A percentile compares a stretch with the other conserved stretches of the same genome.
phyloP scores from a whole-genome alignment of 2,329 filamentous ascomycete genomes.

The Alternaria infectoria region DNA sequence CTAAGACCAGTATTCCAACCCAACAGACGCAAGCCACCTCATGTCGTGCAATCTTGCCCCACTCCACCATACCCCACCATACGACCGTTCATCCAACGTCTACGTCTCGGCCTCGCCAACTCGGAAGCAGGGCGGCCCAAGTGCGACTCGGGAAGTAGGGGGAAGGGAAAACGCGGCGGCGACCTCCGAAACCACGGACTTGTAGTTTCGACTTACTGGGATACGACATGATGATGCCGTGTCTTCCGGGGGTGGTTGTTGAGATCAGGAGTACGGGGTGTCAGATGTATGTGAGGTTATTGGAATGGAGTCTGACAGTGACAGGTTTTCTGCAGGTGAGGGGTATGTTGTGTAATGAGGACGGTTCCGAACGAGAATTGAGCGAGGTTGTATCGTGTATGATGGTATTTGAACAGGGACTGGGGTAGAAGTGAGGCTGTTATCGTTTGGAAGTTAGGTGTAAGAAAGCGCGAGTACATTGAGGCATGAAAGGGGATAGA shows the following conservation, averaged over 20 bases:
- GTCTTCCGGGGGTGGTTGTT: not conserved
- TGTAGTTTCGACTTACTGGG: not conserved
- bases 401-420: not conserved
- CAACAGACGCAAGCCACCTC: not conserved
- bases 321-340: not conserved
- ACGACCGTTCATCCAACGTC: not conserved
- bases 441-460: not conserved
- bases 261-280: not conserved
- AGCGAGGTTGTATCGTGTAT: not conserved
- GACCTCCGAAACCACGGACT: not conserved
- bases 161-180: not conserved
- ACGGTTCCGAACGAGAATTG: not conserved
- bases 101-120: not conserved
- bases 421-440: not conserved
- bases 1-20: not conserved
- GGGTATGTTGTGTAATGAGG: not conserved
- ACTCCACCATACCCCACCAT: too few species aligned
- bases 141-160: not conserved
- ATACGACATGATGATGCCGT: not conserved
- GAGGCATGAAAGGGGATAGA: not conserved
- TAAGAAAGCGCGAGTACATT: not conserved
- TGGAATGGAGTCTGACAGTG: conserved; percentile 9
- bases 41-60: not conserved
- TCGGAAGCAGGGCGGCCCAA: conserved; percentile 8
- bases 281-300: conserved; percentile 8